Conservation (phyloP, 129 eudicot genomes). For the Arctium minus region DNA sequence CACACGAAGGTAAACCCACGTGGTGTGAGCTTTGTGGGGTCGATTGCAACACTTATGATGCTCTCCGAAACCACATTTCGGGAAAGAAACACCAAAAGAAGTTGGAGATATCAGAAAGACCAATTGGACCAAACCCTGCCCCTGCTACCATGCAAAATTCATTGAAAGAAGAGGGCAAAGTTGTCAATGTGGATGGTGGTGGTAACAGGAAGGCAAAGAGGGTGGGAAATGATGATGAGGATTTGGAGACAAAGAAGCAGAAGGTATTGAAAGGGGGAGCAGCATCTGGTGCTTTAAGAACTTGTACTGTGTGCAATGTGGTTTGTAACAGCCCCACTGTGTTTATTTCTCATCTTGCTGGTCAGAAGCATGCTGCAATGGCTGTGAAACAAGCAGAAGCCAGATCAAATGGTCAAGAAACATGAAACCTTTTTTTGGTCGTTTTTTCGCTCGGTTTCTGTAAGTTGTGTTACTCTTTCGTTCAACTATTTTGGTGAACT, state of each 20-base stretch:
- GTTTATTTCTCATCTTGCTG: slow-evolving; percentile 38
- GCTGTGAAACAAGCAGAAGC: slow-evolving; percentile 26
- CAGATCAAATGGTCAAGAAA: slow-evolving; percentile 6
- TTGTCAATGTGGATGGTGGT: neutral
- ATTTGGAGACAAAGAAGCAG: slow-evolving; percentile 45
- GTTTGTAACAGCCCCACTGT: slow-evolving; percentile 39
- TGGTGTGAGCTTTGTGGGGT: slow-evolving; percentile 34
- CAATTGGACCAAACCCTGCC: slow-evolving; percentile 11
- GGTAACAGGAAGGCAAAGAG: slow-evolving; percentile 7
- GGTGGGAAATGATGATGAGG: neutral
- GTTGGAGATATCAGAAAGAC: slow-evolving; percentile 12
- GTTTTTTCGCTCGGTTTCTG: neutral
- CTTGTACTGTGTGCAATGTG: slow-evolving; percentile 47
- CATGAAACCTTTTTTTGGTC: slow-evolving; percentile 3
- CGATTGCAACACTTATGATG: slow-evolving; percentile 13
- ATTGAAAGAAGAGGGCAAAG: slow-evolving; percentile 1
- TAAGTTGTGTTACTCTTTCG: neutral
- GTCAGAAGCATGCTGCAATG: slow-evolving; percentile 49
- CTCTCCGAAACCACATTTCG: neutral
- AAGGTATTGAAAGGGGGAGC: slow-evolving; percentile 34
- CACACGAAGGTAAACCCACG: neutral
- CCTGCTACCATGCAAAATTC: neutral
- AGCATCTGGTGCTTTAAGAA: slow-evolving; percentile 8
- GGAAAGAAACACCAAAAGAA: slow-evolving; percentile 34
- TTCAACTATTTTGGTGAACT: neutral